Base-by-base conservation (phyloP, 169 alveolate genomes). In the Plasmodium chabaudi region DNA sequence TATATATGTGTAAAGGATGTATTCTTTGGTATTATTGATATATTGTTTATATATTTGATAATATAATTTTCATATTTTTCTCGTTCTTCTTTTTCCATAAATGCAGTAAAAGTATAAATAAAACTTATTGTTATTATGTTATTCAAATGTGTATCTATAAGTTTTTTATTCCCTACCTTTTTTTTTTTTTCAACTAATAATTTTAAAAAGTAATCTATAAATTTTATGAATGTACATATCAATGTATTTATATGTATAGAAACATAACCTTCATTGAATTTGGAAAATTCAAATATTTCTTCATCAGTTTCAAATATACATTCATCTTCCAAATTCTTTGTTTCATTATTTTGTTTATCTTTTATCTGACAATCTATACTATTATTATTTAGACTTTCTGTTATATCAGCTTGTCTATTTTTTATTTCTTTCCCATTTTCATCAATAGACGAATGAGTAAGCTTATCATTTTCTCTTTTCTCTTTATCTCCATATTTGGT, bases 41-140 rank as follows among this genome's bases (percentile, higher is more conserved):
- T 44, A 64, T 77, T 77, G n/a, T 77, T 77, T 9, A 77, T 77
- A 56, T 77, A 69, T 69, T 77, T 77, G 21, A 77, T 63, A 9
- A 77, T 77, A 57, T 63, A 77, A 13, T 57, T 68, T 51, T 77
- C 88, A 77, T 63, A 77, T 4, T 34, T 21, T 19, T 21, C 39
- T 63, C 88, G 63, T 13, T 63, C n/a, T 6, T 77, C 25, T 1
- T 77, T 63, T 5, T 49, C 42, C 88, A 77, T 77, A 46, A 77
- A 63, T 19, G 88, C 49, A 0, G 88, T 77, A 57, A 77, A 51
- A 3, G 88, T 13, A 44, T 77, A 77, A 42, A 77, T 53, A 51
- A 63, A 77, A 42, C 88, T 63, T 5, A 77, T 77, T 4, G 75
- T 64, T 0, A 64, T 65, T 1, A 77, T 77, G 10, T 77, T 77